Percentiles rank a stretch among this genome's conserved stretches.
Conservation (phyloP, 371 early-diverging fungal genomes). For the Lichtheimia hyalospora region DNA sequence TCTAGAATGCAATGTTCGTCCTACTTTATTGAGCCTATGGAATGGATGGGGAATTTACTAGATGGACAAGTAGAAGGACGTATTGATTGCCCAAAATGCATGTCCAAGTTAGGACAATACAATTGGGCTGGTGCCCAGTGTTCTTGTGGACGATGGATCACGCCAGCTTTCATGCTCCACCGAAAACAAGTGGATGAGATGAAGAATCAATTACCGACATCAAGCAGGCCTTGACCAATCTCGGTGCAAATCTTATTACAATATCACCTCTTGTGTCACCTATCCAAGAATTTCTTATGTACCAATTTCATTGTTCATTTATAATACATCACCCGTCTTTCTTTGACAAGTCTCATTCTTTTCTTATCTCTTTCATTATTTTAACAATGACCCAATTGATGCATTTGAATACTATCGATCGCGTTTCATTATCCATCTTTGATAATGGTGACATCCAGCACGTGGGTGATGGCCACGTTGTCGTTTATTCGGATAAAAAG, state of each 20-base stretch:
- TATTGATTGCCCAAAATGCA: constrained; percentile 84
- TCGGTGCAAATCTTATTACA: constrained; percentile 2
- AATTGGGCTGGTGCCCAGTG: constrained; percentile 87
- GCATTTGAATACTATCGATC: constrained; percentile 14
- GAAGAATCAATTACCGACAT: constrained; percentile 12
- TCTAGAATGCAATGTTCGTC: constrained; percentile 63
- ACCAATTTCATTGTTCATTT: neutral
- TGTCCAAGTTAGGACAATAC: constrained; percentile 79
- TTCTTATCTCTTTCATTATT: neutral
- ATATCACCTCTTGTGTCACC: neutral
- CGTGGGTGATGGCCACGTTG: constrained; percentile 22
- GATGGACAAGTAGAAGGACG: constrained; percentile 71
- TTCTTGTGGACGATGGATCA: constrained; percentile 86
- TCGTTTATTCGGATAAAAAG: constrained; percentile 11
- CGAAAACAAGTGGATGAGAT: constrained; percentile 73
- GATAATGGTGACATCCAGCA: constrained; percentile 7
- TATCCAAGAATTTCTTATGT: constrained; percentile 17
- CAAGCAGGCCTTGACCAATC: neutral
- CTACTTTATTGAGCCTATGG: constrained; percentile 85
- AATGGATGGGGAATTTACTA: constrained; percentile 71
- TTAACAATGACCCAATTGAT: neutral
- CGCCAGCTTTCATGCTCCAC: constrained; percentile 84
- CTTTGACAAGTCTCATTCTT: neutral
- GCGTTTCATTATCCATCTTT: constrained; percentile 13
- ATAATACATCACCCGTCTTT: no score